These are phyloP conservation scores for Thalia dealbata DNA, from an alignment of 176 grass and related monocot species.

Conservation along the genomic window DNA sequence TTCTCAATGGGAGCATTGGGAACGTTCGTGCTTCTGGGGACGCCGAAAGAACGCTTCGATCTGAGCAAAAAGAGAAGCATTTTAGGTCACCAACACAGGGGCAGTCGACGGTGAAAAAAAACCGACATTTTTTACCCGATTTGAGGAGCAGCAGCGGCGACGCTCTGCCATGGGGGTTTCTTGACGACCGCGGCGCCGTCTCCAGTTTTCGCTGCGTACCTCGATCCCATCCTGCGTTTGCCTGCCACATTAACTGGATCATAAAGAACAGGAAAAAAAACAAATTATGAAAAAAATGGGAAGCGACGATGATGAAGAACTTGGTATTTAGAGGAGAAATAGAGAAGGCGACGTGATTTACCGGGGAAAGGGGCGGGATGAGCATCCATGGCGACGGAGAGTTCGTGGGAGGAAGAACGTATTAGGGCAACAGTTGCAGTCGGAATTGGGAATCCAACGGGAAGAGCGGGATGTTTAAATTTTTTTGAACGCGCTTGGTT, in stretches of 20 bases:
- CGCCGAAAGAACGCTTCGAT: slow-evolving; percentile 52
- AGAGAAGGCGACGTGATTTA: no score
- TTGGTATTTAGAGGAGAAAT: no score
- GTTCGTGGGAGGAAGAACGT: no score
- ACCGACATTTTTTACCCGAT: not conserved
- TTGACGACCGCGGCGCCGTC: slow-evolving; percentile 13
- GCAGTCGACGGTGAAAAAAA: not conserved
- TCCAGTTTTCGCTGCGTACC: not conserved
- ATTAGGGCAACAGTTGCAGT: no score
- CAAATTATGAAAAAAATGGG: no score
- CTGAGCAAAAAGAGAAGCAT: slow-evolving; percentile 5
- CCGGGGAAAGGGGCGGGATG: no score
- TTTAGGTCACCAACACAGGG: not conserved
- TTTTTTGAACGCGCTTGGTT: no score
- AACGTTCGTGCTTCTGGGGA: slow-evolving; percentile 37
- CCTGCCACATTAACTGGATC: slow-evolving; percentile 3
- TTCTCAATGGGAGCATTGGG: slow-evolving; percentile 39
- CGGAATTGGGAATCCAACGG: no score
- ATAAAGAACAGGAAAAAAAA: no score
- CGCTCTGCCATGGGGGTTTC: slow-evolving; percentile 18
- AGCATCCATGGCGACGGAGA: no score
- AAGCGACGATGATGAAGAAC: no score
- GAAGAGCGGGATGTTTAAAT: no score
- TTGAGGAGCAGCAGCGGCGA: not conserved
- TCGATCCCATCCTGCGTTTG: not conserved